Percentiles rank a stretch among this genome's conserved stretches.
phyloP scores from a whole-genome alignment of 1,284 basidiomycete genomes.

The Ganoderma meredithae region DNA sequence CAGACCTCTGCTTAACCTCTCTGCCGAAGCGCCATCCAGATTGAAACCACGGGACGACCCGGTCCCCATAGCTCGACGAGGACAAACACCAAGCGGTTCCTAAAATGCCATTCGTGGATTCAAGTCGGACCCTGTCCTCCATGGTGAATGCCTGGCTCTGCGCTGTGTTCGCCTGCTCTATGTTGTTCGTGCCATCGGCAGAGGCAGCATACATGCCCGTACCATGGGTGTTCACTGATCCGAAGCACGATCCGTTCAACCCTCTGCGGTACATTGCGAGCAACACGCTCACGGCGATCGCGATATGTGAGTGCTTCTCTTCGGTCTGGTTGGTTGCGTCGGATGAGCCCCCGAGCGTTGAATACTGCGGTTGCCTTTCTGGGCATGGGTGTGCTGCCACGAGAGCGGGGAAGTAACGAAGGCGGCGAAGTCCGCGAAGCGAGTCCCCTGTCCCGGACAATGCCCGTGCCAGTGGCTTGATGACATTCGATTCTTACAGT shows the following conservation, averaged over 20 bases:
- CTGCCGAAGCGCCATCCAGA: not conserved
- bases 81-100: not conserved
- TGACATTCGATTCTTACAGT: not conserved
- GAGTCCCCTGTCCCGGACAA: not conserved
- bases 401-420: constrained; percentile 1
- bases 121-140: not conserved
- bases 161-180: constrained; percentile 16
- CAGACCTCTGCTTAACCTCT: not conserved
- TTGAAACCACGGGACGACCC: not conserved
- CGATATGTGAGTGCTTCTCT: constrained; percentile 50
- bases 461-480: not conserved
- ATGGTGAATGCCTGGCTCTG: constrained; percentile 9
- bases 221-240: constrained; percentile 46
- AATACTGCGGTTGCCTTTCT: constrained; percentile 23
- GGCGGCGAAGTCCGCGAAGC: not conserved
- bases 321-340: not conserved
- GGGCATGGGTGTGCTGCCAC: constrained; percentile 8
- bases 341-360: not conserved
- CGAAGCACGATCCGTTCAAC: constrained; percentile 62
- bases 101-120: not conserved
- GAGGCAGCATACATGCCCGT: constrained; percentile 44
- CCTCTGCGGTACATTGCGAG: constrained; percentile 68
- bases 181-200: constrained; percentile 16
- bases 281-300: constrained; percentile 61
- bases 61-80: not conserved